These are phyloP conservation scores for Backusella morwellensis DNA, from an alignment of 192 early-diverging fungal species.

Conservation along the genomic window DNA sequence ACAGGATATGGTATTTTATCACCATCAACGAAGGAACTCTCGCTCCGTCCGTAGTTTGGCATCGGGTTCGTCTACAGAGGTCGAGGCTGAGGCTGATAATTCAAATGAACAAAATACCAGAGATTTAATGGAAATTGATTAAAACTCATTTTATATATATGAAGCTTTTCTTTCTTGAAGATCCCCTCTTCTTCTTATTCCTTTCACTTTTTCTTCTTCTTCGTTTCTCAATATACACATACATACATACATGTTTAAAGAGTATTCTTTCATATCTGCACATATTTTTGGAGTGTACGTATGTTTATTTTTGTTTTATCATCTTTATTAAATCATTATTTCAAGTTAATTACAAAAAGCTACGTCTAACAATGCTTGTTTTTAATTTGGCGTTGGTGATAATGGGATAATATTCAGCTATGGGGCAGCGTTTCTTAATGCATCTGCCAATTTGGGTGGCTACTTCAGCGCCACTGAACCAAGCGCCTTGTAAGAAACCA, in stretches of 20 bases:
- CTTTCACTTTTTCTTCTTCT: background rate
- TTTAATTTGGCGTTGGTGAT: conserved; percentile 13
- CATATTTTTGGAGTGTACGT: background rate
- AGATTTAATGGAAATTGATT: conserved; percentile 24
- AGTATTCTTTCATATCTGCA: background rate
- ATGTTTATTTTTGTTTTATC: background rate
- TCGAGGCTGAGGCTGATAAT: conserved; percentile 21
- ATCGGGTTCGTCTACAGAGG: conserved; percentile 33
- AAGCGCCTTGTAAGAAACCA: conserved; percentile 32
- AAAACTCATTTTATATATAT: background rate
- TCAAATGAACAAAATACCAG: conserved; percentile 11
- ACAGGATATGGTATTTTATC: conserved; percentile 19
- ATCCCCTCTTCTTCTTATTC: background rate
- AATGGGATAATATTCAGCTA: conserved; percentile 24
- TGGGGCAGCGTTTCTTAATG: conserved; percentile 23
- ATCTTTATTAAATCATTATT: background rate
- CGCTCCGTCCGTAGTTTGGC: conserved; percentile 27
- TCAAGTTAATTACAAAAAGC: background rate
- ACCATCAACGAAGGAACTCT: conserved; percentile 19
- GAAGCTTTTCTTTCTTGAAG: background rate
- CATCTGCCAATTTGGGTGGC: conserved; percentile 15
- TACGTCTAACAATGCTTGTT: conserved; percentile 9
- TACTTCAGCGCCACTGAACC: conserved; percentile 24
- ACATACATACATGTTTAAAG: background rate
- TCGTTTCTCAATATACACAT: background rate